These are phyloP conservation scores for Aspergillus persii DNA, from an alignment of 2,329 filamentous ascomycete species.

Conservation along the genomic window DNA sequence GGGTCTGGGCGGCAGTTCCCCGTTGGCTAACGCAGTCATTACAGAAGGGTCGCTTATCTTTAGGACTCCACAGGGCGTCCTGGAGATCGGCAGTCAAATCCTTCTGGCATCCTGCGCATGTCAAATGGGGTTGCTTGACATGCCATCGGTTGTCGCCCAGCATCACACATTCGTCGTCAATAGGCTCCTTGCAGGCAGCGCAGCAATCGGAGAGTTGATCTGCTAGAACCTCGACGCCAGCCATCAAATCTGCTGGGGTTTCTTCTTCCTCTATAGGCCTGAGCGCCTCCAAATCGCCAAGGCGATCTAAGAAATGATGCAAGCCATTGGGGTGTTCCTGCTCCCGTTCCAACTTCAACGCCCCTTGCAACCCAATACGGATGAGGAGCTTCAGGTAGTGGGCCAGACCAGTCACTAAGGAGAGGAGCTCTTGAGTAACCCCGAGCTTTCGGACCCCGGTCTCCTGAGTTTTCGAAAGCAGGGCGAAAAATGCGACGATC, in stretches of 20 bases:
- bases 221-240: slow-evolving; percentile 65
- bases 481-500: slow-evolving; percentile 94
- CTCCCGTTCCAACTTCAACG: slow-evolving; percentile 86
- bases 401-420: slow-evolving; percentile 89
- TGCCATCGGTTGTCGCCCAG: slow-evolving; percentile 79
- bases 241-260: slow-evolving; percentile 61
- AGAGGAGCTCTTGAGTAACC: slow-evolving; percentile 97
- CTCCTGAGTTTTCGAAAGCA: slow-evolving; percentile 92
- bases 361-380: slow-evolving; percentile 90
- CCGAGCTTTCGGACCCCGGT: slow-evolving; percentile 85
- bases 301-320: slow-evolving; percentile 76
- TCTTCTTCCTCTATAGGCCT: slow-evolving; percentile 64
- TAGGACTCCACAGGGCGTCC: slow-evolving; percentile 69
- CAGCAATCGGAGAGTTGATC: slow-evolving; percentile 84
- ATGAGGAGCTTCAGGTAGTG: slow-evolving; percentile 98
- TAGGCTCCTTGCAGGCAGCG: slow-evolving; percentile 73
- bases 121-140: slow-evolving; percentile 64
- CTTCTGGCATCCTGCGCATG: slow-evolving; percentile 66
- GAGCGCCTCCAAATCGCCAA: slow-evolving; percentile 76
- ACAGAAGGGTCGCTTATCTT: slow-evolving; percentile 70
- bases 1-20: slow-evolving; percentile 54
- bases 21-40: slow-evolving; percentile 56
- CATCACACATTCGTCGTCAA: slow-evolving; percentile 89
- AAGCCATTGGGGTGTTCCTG: slow-evolving; percentile 71
- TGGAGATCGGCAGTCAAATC: slow-evolving; percentile 67